A percentile compares a stretch with the other conserved stretches of the same genome.
Evolutionary conservation across 371 early-diverging fungal genomes (phyloP).

Genomic region (Mucor racemosus): DNA sequence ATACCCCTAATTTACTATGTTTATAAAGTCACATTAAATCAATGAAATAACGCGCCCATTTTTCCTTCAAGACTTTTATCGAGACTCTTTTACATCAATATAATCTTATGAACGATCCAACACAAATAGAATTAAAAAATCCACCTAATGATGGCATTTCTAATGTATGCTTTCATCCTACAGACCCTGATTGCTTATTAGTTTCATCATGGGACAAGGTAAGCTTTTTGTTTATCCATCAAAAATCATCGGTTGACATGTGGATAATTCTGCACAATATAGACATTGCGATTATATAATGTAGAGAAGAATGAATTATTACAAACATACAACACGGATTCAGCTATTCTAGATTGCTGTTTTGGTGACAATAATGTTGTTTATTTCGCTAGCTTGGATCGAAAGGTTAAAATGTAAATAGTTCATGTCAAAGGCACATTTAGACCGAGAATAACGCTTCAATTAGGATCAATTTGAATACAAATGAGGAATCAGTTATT

Average conservation of each 20-base stretch:
- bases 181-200: conserved; percentile 65
- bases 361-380: conserved; percentile 62
- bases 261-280: conserved; percentile 1
- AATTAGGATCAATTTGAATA: conserved; percentile 57
- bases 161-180: conserved; percentile 70
- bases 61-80: too few species aligned
- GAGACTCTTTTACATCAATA: not conserved
- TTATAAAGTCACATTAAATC: not conserved
- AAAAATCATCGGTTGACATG: not conserved
- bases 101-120: conserved; percentile 24
- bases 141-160: conserved; percentile 92
- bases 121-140: conserved; percentile 73
- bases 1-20: not conserved
- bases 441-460: not conserved
- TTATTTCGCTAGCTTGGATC: conserved; percentile 75
- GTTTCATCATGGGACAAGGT: conserved; percentile 93
- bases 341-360: conserved; percentile 78
- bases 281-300: conserved; percentile 86
- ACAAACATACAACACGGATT: conserved; percentile 61
- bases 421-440: not conserved
- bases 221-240: conserved; percentile 4
- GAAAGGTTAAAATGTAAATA: conserved; percentile 63
- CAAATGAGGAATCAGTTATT: conserved; percentile 49
- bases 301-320: conserved; percentile 61
- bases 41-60: conserved; percentile 5